Conservation (phyloP, 257 asterid species). For the Phtheirospermum japonicum region DNA sequence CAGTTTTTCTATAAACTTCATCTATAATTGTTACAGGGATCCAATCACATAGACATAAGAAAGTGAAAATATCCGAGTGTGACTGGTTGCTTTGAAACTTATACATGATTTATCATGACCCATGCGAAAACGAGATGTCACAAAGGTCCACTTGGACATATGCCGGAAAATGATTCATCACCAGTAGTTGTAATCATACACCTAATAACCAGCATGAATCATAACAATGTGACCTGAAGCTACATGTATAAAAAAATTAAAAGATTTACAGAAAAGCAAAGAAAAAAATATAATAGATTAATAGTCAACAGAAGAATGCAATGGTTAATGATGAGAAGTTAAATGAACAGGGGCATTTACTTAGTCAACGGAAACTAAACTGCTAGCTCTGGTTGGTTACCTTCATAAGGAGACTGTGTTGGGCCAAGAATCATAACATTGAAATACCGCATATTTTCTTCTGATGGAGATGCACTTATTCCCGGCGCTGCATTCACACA, state of each 20-base stretch:
- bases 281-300: not conserved
- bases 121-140: conserved; percentile 4
- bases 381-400: conserved; percentile 31
- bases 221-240: conserved; percentile 13
- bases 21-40: not conserved
- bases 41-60: conserved; percentile 11
- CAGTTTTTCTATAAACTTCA: not conserved
- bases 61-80: not conserved
- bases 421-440: conserved; percentile 99
- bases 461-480: conserved; percentile 98
- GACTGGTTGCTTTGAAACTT: not conserved
- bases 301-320: conserved; percentile 3
- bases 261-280: not conserved
- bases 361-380: not conserved
- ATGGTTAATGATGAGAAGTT: conserved; percentile 6
- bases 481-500: conserved; percentile 85
- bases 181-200: conserved; percentile 16
- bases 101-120: not conserved
- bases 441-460: conserved; percentile 96
- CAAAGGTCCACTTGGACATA: not conserved
- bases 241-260: not conserved
- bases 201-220: conserved; percentile 9
- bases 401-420: conserved; percentile 98
- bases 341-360: not conserved
- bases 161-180: not conserved